These are phyloP conservation scores for Catharanthus roseus DNA, from an alignment of 257 asterid species.

Conservation along the genomic window DNA sequence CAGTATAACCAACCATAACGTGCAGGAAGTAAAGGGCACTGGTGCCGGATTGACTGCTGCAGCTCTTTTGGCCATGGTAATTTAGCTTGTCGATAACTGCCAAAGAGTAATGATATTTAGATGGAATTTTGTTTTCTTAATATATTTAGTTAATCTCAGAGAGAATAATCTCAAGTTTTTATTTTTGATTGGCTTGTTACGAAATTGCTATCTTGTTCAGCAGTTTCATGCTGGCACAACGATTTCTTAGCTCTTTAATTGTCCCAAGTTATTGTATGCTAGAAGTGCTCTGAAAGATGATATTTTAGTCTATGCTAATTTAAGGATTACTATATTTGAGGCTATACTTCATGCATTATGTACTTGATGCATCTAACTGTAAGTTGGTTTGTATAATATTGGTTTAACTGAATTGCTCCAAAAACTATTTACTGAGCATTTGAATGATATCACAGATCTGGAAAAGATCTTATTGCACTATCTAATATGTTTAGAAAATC, in stretches of 20 bases:
- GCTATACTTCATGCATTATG: background rate
- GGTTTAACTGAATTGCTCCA: background rate
- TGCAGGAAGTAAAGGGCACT: constrained; percentile 90
- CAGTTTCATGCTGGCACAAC: background rate
- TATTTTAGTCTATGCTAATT: background rate
- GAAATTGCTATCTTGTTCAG: background rate
- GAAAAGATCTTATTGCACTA: background rate
- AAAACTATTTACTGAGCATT: background rate
- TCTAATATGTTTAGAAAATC: too few relatives aligned
- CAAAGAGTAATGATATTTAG: constrained; percentile 6
- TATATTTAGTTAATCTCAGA: constrained; percentile 5
- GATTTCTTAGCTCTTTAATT: background rate
- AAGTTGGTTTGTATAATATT: background rate
- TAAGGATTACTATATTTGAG: background rate
- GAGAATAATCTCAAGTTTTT: background rate
- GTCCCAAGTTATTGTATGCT: background rate
- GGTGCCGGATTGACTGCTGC: constrained; percentile 99
- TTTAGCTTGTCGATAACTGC: constrained; percentile 3
- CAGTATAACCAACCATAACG: constrained; percentile 12
- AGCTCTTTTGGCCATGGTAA: constrained; percentile 94
- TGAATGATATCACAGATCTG: background rate
- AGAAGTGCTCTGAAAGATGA: background rate
- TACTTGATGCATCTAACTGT: background rate
- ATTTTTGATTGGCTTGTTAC: background rate
- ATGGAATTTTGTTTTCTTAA: background rate